A percentile compares a stretch with the other conserved stretches of the same genome.
Evolutionary conservation across 2,329 filamentous ascomycete genomes (phyloP).

Genomic region (Ophiostoma pallidulum): DNA sequence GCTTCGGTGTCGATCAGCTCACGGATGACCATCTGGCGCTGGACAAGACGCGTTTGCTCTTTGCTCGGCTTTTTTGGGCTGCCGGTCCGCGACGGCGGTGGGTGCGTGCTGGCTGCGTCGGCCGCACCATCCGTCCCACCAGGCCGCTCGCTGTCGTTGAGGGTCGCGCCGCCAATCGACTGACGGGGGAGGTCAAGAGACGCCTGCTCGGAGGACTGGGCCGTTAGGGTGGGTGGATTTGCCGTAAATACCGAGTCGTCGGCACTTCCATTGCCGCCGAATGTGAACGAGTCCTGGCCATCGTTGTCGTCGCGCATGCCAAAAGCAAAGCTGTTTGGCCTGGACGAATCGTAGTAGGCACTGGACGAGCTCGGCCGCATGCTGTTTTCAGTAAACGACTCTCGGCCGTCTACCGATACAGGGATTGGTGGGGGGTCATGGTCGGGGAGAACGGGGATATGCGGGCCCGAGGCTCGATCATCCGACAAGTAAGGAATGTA

Average conservation of each 20-base stretch:
- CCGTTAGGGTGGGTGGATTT: slow-evolving; percentile 28
- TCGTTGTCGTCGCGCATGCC: slow-evolving; percentile 28
- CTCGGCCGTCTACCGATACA: slow-evolving; percentile 10
- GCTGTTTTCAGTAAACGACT: slow-evolving; percentile 24
- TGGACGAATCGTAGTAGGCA: slow-evolving; percentile 33
- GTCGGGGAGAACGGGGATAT: slow-evolving; percentile 30
- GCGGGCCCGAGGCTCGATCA: slow-evolving; percentile 15
- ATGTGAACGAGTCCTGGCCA: slow-evolving; percentile 32
- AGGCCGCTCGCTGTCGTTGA: slow-evolving; percentile 23
- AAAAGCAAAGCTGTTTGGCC: slow-evolving; percentile 32
- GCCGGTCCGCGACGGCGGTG: neutral
- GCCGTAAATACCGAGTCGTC: slow-evolving; percentile 4
- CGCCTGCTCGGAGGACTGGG: slow-evolving; percentile 38
- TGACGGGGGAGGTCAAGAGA: slow-evolving; percentile 35
- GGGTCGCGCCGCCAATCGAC: slow-evolving; percentile 28
- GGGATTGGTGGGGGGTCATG: slow-evolving; percentile 45
- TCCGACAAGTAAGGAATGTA: slow-evolving; percentile 37
- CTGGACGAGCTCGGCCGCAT: slow-evolving; percentile 26
- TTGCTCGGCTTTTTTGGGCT: slow-evolving; percentile 34
- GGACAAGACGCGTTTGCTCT: slow-evolving; percentile 62
- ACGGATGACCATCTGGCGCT: slow-evolving; percentile 77
- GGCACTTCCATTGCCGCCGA: slow-evolving; percentile 25
- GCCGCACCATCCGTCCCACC: slow-evolving; percentile 2
- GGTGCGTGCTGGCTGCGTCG: neutral
- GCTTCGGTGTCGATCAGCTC: slow-evolving; percentile 91